phyloP scores from a whole-genome alignment of 1,284 basidiomycete genomes.

The Fomitiporia mediterranea region DNA sequence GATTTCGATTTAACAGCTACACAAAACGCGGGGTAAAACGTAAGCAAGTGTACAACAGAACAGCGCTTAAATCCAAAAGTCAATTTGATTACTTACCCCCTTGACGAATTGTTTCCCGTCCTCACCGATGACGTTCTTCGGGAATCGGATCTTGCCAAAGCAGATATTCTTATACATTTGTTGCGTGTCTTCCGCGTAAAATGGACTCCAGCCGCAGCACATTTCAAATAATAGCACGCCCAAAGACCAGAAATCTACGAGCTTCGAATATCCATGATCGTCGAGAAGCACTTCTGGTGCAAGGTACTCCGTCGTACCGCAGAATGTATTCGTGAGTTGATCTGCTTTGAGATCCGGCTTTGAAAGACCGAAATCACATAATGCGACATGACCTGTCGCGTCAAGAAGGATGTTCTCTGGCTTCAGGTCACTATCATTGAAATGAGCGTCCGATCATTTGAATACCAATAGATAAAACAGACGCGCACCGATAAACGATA shows the following conservation, averaged over 20 bases:
- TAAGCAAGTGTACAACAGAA: background rate
- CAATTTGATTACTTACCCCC: slow-evolving; percentile 58
- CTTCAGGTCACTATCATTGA: slow-evolving; percentile 74
- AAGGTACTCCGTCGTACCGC: slow-evolving; percentile 95
- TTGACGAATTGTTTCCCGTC: slow-evolving; percentile 99
- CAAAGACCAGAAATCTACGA: slow-evolving; percentile 98
- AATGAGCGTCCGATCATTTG: background rate
- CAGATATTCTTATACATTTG: slow-evolving; percentile 99
- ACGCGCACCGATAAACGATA: slow-evolving; percentile 87
- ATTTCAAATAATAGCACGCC: slow-evolving; percentile 93
- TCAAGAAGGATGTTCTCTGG: slow-evolving; percentile 97
- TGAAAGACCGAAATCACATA: slow-evolving; percentile 96
- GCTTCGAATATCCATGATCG: slow-evolving; percentile 97
- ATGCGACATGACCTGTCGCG: slow-evolving; percentile 93
- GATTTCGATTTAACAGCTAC: slow-evolving; percentile 95
- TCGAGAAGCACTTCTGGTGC: slow-evolving; percentile 98
- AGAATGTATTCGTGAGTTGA: slow-evolving; percentile 97
- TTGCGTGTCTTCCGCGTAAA: slow-evolving; percentile 99
- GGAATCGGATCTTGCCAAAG: slow-evolving; percentile 98
- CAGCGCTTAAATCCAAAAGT: slow-evolving; percentile 22
- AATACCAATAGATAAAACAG: background rate
- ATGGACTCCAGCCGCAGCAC: slow-evolving; percentile 99
- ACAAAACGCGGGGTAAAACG: slow-evolving; percentile 20
- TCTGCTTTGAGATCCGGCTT: slow-evolving; percentile 93
- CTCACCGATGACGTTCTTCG: slow-evolving; percentile 93